Percentiles rank a stretch among this genome's conserved stretches.
phyloP scores from a whole-genome alignment of 345 rosid species.

The Dipteronia sinensis region DNA sequence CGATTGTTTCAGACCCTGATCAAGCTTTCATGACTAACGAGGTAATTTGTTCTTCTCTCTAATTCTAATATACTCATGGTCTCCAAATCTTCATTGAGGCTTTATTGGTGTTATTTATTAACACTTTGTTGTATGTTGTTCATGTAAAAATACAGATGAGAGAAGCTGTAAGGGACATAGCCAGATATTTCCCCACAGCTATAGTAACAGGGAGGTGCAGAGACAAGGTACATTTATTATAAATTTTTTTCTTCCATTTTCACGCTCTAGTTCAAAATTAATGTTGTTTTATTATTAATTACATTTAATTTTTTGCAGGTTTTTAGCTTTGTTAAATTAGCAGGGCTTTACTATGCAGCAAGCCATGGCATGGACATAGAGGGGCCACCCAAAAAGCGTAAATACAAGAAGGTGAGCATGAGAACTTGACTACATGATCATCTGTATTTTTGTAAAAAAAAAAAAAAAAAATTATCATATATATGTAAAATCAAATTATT shows the following conservation, averaged over 20 bases:
- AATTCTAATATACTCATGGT: background rate
- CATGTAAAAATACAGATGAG: slow-evolving; percentile 55
- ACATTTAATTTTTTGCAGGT: slow-evolving; percentile 47
- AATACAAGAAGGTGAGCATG: slow-evolving; percentile 45
- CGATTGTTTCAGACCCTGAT: slow-evolving; percentile 96
- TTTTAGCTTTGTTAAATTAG: slow-evolving; percentile 73
- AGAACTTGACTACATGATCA: background rate
- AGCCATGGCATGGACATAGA: slow-evolving; percentile 99
- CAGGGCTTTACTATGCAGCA: slow-evolving; percentile 87
- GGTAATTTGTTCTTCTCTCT: slow-evolving; percentile 39
- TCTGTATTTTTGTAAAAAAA: background rate
- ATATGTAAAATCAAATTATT: background rate
- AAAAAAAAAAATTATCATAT: no score
- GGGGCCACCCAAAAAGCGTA: slow-evolving; percentile 61
- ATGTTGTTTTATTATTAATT: background rate
- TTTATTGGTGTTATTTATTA: background rate
- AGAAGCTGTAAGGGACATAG: slow-evolving; percentile 67
- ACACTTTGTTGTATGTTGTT: background rate
- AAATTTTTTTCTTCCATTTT: background rate
- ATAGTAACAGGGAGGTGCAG: slow-evolving; percentile 93
- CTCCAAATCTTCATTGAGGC: background rate
- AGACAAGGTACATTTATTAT: slow-evolving; percentile 69
- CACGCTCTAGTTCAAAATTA: background rate
- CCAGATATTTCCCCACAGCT: slow-evolving; percentile 84
- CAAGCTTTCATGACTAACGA: slow-evolving; percentile 82